Evolutionary conservation across 768 basidiomycete species (phyloP), one percentile per base, ranked within the genome.

Genomic region (Lactarius deliciosus): DNA sequence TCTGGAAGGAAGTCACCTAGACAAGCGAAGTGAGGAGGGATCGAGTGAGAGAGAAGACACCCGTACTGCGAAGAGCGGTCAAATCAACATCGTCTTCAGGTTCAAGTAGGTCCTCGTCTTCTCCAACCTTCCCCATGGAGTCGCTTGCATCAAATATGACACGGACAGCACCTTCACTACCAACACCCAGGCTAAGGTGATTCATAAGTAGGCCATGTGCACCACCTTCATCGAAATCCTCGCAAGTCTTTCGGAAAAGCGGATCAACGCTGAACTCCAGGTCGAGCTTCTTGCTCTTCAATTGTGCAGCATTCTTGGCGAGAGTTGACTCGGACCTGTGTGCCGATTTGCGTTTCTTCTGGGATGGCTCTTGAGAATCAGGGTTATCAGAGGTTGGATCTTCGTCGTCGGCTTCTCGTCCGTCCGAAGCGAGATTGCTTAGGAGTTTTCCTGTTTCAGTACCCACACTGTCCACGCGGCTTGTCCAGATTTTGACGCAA

Each of bases 401-500:
- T 7, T 84, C 89, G 1, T 85, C 86, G 6, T 81, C 84, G n/a
- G 82, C 84, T 30, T 82, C 85, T 11, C 79, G 82, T 20, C 87
- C 89, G 64, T 85, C 86, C 45, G 83, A 85, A 1, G 86, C 83
- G 30, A 99, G 85, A 73, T 98, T 98, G 72, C 89, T 93, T 64
- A 98, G 82, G 15, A 99, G 83, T 75, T 97, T 98, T 32, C 94
- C 94, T 0, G 96, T 98, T 76, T 98, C 97, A 0, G 94, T 96
- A 28, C 93, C 94, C 41, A 98, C 95, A 68, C 90, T 92, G 76
- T 99, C 97, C 47, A 99, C 96, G 56, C 97, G 89, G 71, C 91
- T 94, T 8, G 96, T 98, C 95, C 96, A 99, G 68, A 99, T 98
- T 79, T 98, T 99, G 76, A 99, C 94, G 76, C 97, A 99, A 3